Evolutionary conservation across 345 rosid species (phyloP), one percentile per base, ranked within the genome.

Genomic region (Psidium friedrichsthalianum): DNA sequence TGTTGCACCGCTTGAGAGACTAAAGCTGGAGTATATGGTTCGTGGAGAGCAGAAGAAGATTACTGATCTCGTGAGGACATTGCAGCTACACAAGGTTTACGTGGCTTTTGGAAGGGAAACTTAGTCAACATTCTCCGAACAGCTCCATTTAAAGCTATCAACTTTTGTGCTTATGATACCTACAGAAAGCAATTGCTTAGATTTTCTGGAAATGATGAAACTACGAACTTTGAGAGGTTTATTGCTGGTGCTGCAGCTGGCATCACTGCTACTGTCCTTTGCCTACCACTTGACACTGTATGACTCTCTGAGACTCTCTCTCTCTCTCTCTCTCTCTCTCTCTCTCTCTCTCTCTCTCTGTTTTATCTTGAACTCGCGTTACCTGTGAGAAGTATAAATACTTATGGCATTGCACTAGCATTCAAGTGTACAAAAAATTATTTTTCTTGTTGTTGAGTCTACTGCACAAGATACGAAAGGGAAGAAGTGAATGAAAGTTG

Each of bases 281-380:
- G 99, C 93, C 91, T 95, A 88, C 99, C 99, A 9, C 90, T 97
- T 89, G 99, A 97, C 88, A 97, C 98, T n/a, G 98, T 97, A 95
- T 7, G 95, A 89, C 24, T 54, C 49, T 76, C 64, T 83, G n/a
- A n/a, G n/a, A n/a, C 53, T 18, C 51, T 52, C 55, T 21, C 16
- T 85, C 24, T 27, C 57, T 83, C 83, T 52, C 18, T 82, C 69
- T 59, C 61, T 24, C 64, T 8, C 58, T 24, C 64, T 25, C 64
- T 25, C 64, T 25, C 64, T 27, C n/a, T n/a, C n/a, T n/a, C n/a
- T n/a, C 78, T 32, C 47, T 29, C 74, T 15, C 42, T 0, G 22
- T 64, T 8, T 36, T 36, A 8, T 6, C 80, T 69, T 69, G 47
- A 40, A 69, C 80, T 69, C 24, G 20, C 25, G 36, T 32, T 69